Conservation (phyloP, 352 stramenopile genomes). For the Saprolegnia diclina region DNA sequence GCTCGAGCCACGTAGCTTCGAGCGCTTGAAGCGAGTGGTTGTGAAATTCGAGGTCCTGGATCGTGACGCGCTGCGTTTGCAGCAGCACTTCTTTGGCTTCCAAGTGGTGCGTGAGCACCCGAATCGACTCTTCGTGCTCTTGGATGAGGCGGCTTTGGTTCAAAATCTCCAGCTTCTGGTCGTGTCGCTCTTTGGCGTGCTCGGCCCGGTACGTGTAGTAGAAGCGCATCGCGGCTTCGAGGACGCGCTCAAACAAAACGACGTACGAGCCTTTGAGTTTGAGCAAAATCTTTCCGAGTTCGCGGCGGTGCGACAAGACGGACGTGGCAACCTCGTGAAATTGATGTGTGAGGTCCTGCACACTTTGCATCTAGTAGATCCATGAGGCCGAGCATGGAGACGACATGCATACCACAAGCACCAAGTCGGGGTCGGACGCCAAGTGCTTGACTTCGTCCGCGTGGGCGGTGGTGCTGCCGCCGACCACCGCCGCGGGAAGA, state of each 20-base stretch:
- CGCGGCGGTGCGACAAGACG: slow-evolving; percentile 56
- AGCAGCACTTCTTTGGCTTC: slow-evolving; percentile 49
- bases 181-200: slow-evolving; percentile 39
- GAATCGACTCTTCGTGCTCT: slow-evolving; percentile 31
- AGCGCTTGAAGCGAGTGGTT: neutral
- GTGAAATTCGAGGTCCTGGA: slow-evolving; percentile 43
- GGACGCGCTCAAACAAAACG: slow-evolving; percentile 66
- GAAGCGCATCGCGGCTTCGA: slow-evolving; percentile 62
- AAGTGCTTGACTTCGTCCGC: slow-evolving; percentile 51
- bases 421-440: slow-evolving; percentile 50
- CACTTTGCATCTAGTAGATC: slow-evolving; percentile 29
- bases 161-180: slow-evolving; percentile 34
- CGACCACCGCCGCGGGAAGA: slow-evolving; percentile 41
- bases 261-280: slow-evolving; percentile 71
- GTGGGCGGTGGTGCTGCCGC: slow-evolving; percentile 42
- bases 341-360: slow-evolving; percentile 40
- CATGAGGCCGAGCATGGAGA: neutral
- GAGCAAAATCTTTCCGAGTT: slow-evolving; percentile 56
- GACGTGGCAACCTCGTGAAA: slow-evolving; percentile 61
- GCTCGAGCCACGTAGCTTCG: neutral
- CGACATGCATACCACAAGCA: slow-evolving; percentile 34
- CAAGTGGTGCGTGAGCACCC: slow-evolving; percentile 42
- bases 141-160: neutral
- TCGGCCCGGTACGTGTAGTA: slow-evolving; percentile 68
- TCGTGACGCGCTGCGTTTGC: slow-evolving; percentile 44